Evolutionary conservation across 345 rosid species (phyloP), one percentile per base, ranked within the genome.

Genomic region (Draba incana): DNA sequence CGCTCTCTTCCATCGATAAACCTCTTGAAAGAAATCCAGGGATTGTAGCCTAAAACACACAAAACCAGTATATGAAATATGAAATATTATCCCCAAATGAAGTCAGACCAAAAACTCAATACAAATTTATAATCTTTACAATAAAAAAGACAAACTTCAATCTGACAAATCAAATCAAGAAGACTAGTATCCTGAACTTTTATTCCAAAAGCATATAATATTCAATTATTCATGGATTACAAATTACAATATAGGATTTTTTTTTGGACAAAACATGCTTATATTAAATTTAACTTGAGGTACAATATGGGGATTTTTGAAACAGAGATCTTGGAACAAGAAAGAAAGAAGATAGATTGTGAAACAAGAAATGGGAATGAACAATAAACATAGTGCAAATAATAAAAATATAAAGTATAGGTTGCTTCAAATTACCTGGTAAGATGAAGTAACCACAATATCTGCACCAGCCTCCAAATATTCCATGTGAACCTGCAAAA

Each of bases 381-480:
- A 63, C 11, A 54, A 3, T 14, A 4, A 2, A 11, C 3, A 35
- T 9, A 5, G 8, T 27, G 13, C 12, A 13, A 2, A 27, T 27
- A 27, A 27, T 27, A 27, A 27, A 27, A 27, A 27, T 4, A 27
- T 1, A 27, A 27, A 27, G 0, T 27, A 2, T 28, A 4, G 37
- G 44, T 30, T 70, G 65, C 48, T 37, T 62, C 5, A 6, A n/a
- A 1, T 52, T 39, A 90, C 97, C 96, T 93, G 98, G 68, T 93
- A 93, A 46, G 98, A 93, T 35, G 96, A 88, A 78, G 97, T 81
- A 28, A 93, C 87, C 77, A 93, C 59, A 58, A 90, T 75, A 78
- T 93, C 94, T 44, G 98, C 94, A 70, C 98, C 98, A 61, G 96
- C 97, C 75, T 90, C 98, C 79, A 93, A 63, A 67, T 84, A 93